These are phyloP conservation scores for Phytophthora crassamura DNA, from an alignment of 352 stramenopile genomes.

Conservation along the genomic window DNA sequence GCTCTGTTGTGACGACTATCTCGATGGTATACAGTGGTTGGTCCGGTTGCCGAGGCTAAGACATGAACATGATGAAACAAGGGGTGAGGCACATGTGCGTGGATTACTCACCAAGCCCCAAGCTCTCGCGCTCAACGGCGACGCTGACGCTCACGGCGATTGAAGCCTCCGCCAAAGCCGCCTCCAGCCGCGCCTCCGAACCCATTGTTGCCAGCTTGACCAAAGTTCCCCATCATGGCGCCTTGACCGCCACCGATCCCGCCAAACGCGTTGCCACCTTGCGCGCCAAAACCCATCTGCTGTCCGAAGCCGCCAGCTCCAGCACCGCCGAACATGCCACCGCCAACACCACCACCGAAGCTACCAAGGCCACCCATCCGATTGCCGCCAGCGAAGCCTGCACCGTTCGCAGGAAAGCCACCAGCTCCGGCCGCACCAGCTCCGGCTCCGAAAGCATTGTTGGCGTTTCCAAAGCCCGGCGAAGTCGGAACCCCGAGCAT, in stretches of 20 bases:
- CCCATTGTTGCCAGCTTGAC: constrained; percentile 15
- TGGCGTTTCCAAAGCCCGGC: not conserved
- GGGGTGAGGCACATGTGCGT: too few relatives aligned
- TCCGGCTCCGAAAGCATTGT: not conserved
- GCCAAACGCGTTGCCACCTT: constrained; percentile 20
- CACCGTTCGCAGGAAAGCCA: too few relatives aligned
- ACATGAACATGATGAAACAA: too few relatives aligned
- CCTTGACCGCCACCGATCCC: constrained; percentile 11
- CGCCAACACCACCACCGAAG: not conserved
- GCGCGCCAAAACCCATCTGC: constrained; percentile 14
- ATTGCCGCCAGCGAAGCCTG: too few relatives aligned
- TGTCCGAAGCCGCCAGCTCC: constrained; percentile 13
- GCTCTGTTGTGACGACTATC: too few relatives aligned
- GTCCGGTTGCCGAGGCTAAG: too few relatives aligned
- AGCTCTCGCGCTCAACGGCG: constrained; percentile 5
- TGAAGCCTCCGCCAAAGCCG: constrained; percentile 14
- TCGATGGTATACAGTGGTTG: too few relatives aligned
- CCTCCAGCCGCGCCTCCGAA: not conserved
- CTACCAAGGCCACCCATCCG: too few relatives aligned
- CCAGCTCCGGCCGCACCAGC: too few relatives aligned
- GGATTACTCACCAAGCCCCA: too few relatives aligned
- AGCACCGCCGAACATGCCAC: constrained; percentile 14
- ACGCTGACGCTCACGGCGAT: too few relatives aligned
- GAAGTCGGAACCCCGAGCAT: not conserved
- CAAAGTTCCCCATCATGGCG: constrained; percentile 11